phyloP scores from a whole-genome alignment of 2,329 filamentous ascomycete species.

The Diplocarpon mali region DNA sequence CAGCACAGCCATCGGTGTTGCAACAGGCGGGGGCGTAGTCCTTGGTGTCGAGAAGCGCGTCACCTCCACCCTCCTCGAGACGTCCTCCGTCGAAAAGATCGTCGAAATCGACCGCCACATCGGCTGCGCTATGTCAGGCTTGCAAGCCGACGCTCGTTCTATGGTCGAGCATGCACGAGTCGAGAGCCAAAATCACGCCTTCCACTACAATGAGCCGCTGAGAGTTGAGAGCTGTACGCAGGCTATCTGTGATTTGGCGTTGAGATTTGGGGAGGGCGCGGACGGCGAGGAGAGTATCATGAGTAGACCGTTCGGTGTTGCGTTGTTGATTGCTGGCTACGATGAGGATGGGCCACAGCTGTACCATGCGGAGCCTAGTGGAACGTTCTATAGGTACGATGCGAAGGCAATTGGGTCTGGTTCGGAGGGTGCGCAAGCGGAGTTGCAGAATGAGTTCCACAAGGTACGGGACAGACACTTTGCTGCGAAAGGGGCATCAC shows the following conservation, averaged over 20 bases:
- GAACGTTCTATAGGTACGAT: slow-evolving; percentile 98
- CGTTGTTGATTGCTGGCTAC: slow-evolving; percentile 89
- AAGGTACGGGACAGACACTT: slow-evolving; percentile 40
- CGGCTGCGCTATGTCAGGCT: slow-evolving; percentile 94
- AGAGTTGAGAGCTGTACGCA: slow-evolving; percentile 97
- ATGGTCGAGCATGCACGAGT: slow-evolving; percentile 98
- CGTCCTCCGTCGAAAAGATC: slow-evolving; percentile 97
- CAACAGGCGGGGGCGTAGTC: slow-evolving; percentile 88
- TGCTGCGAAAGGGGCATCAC: not conserved
- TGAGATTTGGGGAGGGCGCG: slow-evolving; percentile 93
- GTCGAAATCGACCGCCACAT: slow-evolving; percentile 99
- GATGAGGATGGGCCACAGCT: slow-evolving; percentile 95
- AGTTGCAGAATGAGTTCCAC: slow-evolving; percentile 98
- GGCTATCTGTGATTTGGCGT: slow-evolving; percentile 92
- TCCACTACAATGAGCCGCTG: slow-evolving; percentile 94
- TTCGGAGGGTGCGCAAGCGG: slow-evolving; percentile 92
- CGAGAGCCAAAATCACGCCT: slow-evolving; percentile 91
- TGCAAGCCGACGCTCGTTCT: slow-evolving; percentile 93
- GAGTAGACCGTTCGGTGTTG: slow-evolving; percentile 93
- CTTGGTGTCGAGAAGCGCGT: slow-evolving; percentile 98
- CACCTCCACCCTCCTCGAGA: slow-evolving; percentile 92
- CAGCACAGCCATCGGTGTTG: slow-evolving; percentile 94
- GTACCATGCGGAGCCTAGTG: slow-evolving; percentile 96
- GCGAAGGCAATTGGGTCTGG: slow-evolving; percentile 97
- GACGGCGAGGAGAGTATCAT: slow-evolving; percentile 98